Percentiles rank a stretch among this genome's conserved stretches.
These are phyloP conservation scores for Chiua virens DNA, from an alignment of 768 basidiomycete species.

Conservation along the genomic window DNA sequence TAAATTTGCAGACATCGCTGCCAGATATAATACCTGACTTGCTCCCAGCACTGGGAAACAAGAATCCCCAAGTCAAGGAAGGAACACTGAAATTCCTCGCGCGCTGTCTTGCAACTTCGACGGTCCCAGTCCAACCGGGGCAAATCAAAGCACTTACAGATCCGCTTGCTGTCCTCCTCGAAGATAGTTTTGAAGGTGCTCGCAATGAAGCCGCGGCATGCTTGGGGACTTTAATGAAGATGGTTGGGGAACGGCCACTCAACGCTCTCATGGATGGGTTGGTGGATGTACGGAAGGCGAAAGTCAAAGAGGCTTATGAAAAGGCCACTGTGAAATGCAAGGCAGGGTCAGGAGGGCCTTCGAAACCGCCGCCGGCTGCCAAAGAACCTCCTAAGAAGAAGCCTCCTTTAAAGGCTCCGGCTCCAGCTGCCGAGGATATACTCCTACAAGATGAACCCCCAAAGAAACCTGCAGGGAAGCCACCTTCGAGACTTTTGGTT, in stretches of 20 bases:
- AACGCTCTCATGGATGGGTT: conserved; percentile 84
- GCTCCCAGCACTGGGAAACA: conserved; percentile 71
- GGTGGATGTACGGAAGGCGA: conserved; percentile 83
- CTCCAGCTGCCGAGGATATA: conserved; percentile 12
- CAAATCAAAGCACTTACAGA: conserved; percentile 86
- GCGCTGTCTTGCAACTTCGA: conserved; percentile 72
- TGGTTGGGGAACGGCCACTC: conserved; percentile 91
- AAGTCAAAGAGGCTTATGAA: conserved; percentile 92
- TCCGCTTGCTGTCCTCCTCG: conserved; percentile 68
- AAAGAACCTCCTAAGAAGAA: conserved; percentile 40
- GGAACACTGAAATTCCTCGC: conserved; percentile 85
- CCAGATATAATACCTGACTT: conserved; percentile 84
- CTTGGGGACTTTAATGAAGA: conserved; percentile 92
- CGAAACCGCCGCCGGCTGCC: conserved; percentile 36
- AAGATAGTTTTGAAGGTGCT: conserved; percentile 87
- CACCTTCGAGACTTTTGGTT: conserved; percentile 48
- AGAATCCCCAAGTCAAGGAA: conserved; percentile 97
- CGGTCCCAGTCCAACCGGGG: conserved; percentile 62
- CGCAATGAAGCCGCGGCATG: conserved; percentile 87
- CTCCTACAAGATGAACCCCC: conserved; percentile 32
- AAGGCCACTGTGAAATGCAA: conserved; percentile 92
- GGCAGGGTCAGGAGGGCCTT: conserved; percentile 53
- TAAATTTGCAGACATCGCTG: conserved; percentile 60
- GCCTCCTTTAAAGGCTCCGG: conserved; percentile 30
- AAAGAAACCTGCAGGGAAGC: conserved; percentile 52